Conservation (phyloP, 2,329 filamentous ascomycete genomes). For the Colletotrichum liaoningense region DNA sequence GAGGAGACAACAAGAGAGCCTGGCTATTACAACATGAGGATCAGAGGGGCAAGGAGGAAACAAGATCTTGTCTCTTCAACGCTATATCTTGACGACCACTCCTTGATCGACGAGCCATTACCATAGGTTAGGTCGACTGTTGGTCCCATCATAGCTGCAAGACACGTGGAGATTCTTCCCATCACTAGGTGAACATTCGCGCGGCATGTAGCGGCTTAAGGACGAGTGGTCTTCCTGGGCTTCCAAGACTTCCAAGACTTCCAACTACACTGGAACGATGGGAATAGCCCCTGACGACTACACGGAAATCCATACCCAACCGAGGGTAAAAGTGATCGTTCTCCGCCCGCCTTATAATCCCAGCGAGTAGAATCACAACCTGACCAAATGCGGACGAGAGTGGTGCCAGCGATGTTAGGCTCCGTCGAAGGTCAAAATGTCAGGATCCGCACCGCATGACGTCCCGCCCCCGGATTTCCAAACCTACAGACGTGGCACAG, state of each 20-base stretch:
- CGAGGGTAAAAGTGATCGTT: background rate
- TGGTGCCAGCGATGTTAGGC: constrained; percentile 2
- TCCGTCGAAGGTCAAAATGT: constrained; percentile 3
- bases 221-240: background rate
- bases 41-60: background rate
- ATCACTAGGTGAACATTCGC: background rate
- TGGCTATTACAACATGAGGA: background rate
- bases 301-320: background rate
- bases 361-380: background rate
- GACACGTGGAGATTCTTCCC: background rate
- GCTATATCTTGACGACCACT: background rate
- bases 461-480: constrained; percentile 23
- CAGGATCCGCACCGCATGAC: constrained; percentile 19
- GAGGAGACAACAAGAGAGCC: background rate
- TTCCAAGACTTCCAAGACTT: background rate
- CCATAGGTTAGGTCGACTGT: background rate
- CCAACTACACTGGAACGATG: background rate
- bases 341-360: background rate
- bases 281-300: background rate
- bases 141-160: background rate
- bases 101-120: no score
- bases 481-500: constrained; percentile 17
- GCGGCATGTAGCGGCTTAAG: constrained; percentile 17
- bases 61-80: background rate
- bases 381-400: background rate